A percentile compares a stretch with the other conserved stretches of the same genome.
Conservation (phyloP, 495 filamentous ascomycete genomes). For the Daldinia grandis region DNA sequence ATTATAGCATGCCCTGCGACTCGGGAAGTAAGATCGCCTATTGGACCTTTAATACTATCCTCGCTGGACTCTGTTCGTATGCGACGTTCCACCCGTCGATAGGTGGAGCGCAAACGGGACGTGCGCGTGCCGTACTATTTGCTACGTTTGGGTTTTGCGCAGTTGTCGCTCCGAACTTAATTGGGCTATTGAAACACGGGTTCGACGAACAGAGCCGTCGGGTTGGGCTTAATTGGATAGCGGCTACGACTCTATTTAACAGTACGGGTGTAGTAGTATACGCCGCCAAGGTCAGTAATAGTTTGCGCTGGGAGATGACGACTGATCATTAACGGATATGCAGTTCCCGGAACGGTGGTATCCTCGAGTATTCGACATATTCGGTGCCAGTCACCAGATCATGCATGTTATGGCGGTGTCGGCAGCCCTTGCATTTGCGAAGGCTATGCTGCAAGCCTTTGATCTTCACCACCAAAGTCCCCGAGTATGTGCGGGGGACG, state of each 20-base stretch:
- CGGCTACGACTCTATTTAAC: neutral
- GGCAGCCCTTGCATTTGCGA: conserved; percentile 55
- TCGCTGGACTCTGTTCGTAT: neutral
- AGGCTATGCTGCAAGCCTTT: conserved; percentile 57
- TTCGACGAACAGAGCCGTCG: conserved; percentile 49
- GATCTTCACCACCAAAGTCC: conserved; percentile 52
- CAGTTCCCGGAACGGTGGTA: conserved; percentile 60
- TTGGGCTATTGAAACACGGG: conserved; percentile 53
- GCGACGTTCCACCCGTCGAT: conserved; percentile 35
- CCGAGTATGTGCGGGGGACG: neutral
- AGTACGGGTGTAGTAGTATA: neutral
- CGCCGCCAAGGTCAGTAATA: neutral
- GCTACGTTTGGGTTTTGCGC: conserved; percentile 53
- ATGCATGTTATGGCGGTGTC: conserved; percentile 60
- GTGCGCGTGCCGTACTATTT: conserved; percentile 52
- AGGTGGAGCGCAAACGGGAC: conserved; percentile 48
- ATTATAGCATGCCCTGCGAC: conserved; percentile 55
- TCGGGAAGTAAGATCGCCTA: neutral
- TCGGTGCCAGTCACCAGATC: conserved; percentile 62
- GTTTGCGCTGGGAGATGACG: neutral
- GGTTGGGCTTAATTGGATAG: neutral
- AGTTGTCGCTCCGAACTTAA: conserved; percentile 52
- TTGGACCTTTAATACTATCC: neutral
- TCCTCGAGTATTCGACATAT: conserved; percentile 57
- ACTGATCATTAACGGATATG: conserved; percentile 28